These are phyloP conservation scores for Penicillium flavigenum DNA, from an alignment of 495 filamentous ascomycete genomes.

Conservation along the genomic window DNA sequence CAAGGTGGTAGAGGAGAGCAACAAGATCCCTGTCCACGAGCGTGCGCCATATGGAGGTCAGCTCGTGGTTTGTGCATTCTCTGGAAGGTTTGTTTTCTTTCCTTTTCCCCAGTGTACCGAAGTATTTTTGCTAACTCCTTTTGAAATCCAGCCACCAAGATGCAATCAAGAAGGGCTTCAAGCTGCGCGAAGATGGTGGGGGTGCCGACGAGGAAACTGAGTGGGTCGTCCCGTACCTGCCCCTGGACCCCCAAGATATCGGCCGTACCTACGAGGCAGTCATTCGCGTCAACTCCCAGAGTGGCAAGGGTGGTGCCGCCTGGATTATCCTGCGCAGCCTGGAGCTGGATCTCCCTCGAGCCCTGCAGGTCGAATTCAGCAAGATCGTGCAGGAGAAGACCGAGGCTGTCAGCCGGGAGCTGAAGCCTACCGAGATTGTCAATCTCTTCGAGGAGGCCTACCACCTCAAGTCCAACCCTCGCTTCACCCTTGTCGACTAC, in stretches of 20 bases:
- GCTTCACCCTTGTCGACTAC: slow-evolving; percentile 90
- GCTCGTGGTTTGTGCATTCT: slow-evolving; percentile 18
- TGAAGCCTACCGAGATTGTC: slow-evolving; percentile 78
- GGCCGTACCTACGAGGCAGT: slow-evolving; percentile 95
- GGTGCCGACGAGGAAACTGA: slow-evolving; percentile 56
- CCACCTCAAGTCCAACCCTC: slow-evolving; percentile 73
- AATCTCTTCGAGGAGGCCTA: slow-evolving; percentile 85
- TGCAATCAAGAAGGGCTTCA: slow-evolving; percentile 97
- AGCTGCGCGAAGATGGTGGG: slow-evolving; percentile 59
- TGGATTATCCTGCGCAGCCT: slow-evolving; percentile 89
- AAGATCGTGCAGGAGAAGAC: slow-evolving; percentile 79
- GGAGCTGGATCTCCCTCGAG: slow-evolving; percentile 89
- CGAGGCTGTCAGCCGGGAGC: slow-evolving; percentile 74
- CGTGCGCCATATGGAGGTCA: slow-evolving; percentile 88
- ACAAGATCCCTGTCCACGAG: slow-evolving; percentile 91
- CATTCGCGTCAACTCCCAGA: slow-evolving; percentile 96
- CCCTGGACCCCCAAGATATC: slow-evolving; percentile 89
- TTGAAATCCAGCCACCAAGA: slow-evolving; percentile 76
- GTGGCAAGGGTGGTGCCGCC: slow-evolving; percentile 91
- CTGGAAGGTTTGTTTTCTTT: slow-evolving; percentile 15
- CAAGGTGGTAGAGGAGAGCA: slow-evolving; percentile 85
- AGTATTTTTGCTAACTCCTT: slow-evolving; percentile 60
- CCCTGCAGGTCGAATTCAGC: slow-evolving; percentile 88
- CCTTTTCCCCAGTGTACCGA: slow-evolving; percentile 33
- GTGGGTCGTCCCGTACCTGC: slow-evolving; percentile 84